Evolutionary conservation across 352 stramenopile genomes (phyloP).

Genomic region (Pythium oligandrum): DNA sequence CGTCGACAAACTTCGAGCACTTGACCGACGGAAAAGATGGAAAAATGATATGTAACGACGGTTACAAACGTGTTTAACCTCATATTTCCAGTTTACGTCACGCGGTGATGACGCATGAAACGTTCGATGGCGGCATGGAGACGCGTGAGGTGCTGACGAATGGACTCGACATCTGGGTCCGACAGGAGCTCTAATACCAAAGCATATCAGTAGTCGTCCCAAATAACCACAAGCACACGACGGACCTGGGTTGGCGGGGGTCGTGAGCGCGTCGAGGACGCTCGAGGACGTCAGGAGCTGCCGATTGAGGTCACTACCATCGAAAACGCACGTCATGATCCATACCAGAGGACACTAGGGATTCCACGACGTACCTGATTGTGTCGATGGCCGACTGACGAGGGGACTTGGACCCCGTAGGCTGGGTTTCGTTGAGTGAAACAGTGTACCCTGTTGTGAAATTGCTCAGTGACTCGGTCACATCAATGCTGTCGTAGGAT

Average conservation of each 20-base stretch:
- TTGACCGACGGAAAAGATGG: conserved; percentile 7
- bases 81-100: no score
- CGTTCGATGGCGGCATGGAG: conserved; percentile 26
- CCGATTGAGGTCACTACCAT: conserved; percentile 22
- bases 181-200: neutral
- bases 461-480: conserved; percentile 23
- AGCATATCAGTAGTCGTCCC: no score
- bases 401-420: no score
- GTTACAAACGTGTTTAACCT: no score
- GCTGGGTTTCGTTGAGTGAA: neutral
- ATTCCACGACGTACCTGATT: conserved; percentile 18
- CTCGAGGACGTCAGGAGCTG: conserved; percentile 19
- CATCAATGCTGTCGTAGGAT: neutral
- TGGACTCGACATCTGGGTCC: conserved; percentile 33
- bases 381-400: conserved; percentile 4
- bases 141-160: conserved; percentile 31
- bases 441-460: conserved; percentile 23
- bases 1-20: conserved; percentile 3
- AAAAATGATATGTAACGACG: no score
- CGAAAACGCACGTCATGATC: neutral
- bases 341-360: neutral
- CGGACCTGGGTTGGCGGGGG: conserved; percentile 9
- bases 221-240: no score
- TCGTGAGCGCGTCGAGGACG: conserved; percentile 12
- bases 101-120: conserved; percentile 3